Evolutionary conservation across 768 basidiomycete species (phyloP), one percentile per base, ranked within the genome.

Genomic region (Boletus rex-veris): DNA sequence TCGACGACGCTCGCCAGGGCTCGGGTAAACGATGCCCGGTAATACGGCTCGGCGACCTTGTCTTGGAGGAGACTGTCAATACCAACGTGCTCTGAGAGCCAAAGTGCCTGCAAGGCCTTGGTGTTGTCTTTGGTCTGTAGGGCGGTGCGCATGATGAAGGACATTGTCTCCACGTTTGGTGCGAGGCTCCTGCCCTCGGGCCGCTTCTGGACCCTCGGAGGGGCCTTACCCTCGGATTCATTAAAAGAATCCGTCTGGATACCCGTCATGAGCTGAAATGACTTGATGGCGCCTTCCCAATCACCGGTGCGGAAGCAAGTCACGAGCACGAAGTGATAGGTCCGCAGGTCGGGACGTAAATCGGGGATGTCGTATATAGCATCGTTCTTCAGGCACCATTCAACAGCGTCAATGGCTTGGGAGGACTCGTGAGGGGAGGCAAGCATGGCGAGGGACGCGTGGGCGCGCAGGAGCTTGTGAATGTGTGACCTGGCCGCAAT

Each of bases 221-320:
- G 45, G 12, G 18, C 36, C 44, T 54, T 66, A 5, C 75, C 79
- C 38, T 76, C 75, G 11, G 52, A 53, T 37, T 59, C 61, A 33
- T 58, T 6, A 54, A 84, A 83, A 45, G 80, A 80, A 50, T 79
- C 75, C 2, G 68, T 61, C 54, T 77, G 78, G 59, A 80, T 82
- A 7, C 89, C 88, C 4, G 86, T 86, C 83, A 91, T 86, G 58
- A 88, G 71, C 56, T 88, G 81, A 66, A 90, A 86, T 16, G 79
- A 70, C 45, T 77, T 76, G 45, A 74, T 64, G 2, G 85, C 81
- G 18, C 75, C 75, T 24, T 64, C 72, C 88, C 86, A 91, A 68
- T 90, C 85, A 14, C 65, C 73, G 35, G 75, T 74, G 52, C 79
- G 77, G 80, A 83, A 81, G 67, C 89, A 91, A 3, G 80, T 77